phyloP scores from a whole-genome alignment of 441 rosid genomes.

The Populus hybrid region DNA sequence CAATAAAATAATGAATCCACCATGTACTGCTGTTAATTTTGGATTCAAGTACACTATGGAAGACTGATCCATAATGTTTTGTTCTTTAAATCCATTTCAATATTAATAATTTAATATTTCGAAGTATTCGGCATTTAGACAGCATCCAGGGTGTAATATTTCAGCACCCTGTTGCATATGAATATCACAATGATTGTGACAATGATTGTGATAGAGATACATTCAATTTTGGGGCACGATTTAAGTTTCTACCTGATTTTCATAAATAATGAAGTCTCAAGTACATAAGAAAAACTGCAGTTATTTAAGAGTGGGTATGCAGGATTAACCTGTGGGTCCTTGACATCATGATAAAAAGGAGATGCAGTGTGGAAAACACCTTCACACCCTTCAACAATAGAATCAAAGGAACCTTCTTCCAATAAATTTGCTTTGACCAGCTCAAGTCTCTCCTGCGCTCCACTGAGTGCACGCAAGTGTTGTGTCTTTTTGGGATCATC shows the following conservation, averaged over 20 bases:
- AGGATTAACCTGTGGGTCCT: conserved; percentile 32
- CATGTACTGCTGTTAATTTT: not conserved
- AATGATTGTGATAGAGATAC: too few relatives aligned
- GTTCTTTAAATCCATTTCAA: not conserved
- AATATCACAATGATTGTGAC: not conserved
- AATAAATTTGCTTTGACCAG: conserved; percentile 39
- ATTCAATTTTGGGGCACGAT: not conserved
- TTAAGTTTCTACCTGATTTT: not conserved
- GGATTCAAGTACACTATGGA: not conserved
- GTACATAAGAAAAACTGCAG: not conserved
- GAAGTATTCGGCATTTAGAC: not conserved
- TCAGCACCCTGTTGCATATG: not conserved
- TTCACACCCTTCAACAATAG: conserved; percentile 38
- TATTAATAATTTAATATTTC: not conserved
- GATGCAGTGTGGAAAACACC: conserved; percentile 51
- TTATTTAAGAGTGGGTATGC: not conserved
- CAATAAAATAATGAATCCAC: not conserved
- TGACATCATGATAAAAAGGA: conserved; percentile 28
- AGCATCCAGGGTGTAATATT: not conserved
- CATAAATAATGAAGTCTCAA: not conserved
- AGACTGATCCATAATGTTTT: not conserved
- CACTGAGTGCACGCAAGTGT: conserved; percentile 40
- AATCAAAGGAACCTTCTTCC: conserved; percentile 43
- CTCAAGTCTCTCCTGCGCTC: conserved; percentile 40
- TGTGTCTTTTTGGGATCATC: conserved; percentile 43